These are phyloP conservation scores for Incumbomyces lentus DNA, from an alignment of 2,329 filamentous ascomycete species.

Conservation along the genomic window DNA sequence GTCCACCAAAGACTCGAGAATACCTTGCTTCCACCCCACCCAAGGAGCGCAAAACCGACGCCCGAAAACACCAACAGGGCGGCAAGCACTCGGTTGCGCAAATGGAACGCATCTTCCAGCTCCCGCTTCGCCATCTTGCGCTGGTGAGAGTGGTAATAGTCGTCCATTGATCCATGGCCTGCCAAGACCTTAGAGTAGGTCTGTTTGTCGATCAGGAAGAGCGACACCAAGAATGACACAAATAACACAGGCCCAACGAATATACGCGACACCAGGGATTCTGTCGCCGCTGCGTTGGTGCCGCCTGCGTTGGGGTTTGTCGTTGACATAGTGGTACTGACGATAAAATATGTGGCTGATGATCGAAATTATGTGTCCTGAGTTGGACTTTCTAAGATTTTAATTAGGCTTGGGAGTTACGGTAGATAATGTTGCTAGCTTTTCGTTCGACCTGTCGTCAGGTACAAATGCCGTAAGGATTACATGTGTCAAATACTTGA, in stretches of 20 bases:
- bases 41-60: conserved; percentile 22
- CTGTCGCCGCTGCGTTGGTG: not conserved
- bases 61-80: conserved; percentile 34
- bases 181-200: conserved; percentile 41
- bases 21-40: conserved; percentile 11
- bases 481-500: no score
- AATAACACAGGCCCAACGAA: conserved; percentile 55
- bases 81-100: conserved; percentile 46
- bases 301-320: not conserved
- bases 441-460: no score
- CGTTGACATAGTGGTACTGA: not conserved
- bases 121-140: conserved; percentile 53
- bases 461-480: no score
- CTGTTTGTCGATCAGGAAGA: conserved; percentile 51
- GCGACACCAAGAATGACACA: conserved; percentile 54
- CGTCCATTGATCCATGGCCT: conserved; percentile 31
- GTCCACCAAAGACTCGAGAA: not conserved
- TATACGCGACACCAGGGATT: conserved; percentile 20
- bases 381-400: no score
- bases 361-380: no score
- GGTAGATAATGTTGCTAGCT: no score
- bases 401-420: no score
- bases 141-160: conserved; percentile 48
- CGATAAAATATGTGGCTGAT: no score
- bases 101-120: conserved; percentile 52